Base-by-base conservation (phyloP, 345 rosid species). In the Brassica rapa region DNA sequence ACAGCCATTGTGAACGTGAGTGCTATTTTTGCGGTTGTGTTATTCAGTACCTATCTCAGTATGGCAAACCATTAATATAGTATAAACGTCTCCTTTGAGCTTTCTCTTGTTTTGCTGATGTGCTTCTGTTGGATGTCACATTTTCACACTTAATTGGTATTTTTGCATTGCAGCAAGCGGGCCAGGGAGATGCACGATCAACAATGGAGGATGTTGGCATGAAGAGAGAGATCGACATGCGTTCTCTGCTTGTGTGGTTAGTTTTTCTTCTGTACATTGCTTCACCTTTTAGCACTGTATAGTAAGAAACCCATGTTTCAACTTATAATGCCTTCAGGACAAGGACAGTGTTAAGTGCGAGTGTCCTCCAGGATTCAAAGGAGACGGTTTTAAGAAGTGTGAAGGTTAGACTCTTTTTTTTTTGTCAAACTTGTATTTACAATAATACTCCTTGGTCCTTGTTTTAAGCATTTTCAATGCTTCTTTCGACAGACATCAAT, bases 281-380 rank as follows among this genome's bases (percentile, higher is more conserved):
- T 1, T 62, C 8, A 6, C 19, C 19, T 3, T 29, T 74, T 72
- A 61, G 72, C 8, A 41, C 3, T 66, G 60, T 15, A 6, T 6
- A 71, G 24, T 56, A 11, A 21, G 61, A 61, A 21, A 8, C 53
- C 73, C 2, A 79, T 62, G 12, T 77, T 78, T 66, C 85, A 64
- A 69, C 67, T 43, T 16, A 60, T 24, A 37, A 71, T 73, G 53
- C 71, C 25, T 80, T 64, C 86, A 95, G 99, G 98, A 89, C 84
- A 69, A 66, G 49, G 94, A 87, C 72, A 89, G 62, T 71, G 87
- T 79, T 72, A 91, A 89, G 66, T 96, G 99, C 71, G 83, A 91
- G 57, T 96, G 99, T 69, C 99, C 99, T 80, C 74, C 83, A 0
- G 99, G 99, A 62, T 91, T 93, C 46, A 90, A 84, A 83, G 99